Evolutionary conservation across 139 green algal genomes (phyloP), one percentile per base, ranked within the genome.

Genomic region (Chlamydomonas incerta): DNA sequence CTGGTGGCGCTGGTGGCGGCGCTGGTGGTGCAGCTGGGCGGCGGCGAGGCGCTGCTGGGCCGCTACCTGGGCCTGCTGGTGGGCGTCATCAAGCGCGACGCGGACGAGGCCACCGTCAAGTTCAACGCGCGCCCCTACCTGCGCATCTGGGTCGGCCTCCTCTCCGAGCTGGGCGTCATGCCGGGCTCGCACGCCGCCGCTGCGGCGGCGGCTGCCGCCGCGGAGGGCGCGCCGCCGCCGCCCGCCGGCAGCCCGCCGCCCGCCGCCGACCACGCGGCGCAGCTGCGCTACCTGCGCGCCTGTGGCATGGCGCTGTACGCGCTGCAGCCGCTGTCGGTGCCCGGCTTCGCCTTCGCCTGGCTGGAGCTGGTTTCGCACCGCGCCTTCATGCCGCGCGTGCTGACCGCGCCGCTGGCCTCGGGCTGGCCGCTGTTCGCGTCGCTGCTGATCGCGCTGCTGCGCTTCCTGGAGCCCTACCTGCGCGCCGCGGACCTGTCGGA

Each of bases 401-500:
- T 99, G 73, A 86, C 92, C 37, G 85, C 90, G 18, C 90, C 92
- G 29, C 80, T 87, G 41, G 82, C 82, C 1, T 70, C 33, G 34
- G 80, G 86, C 72, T 90, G 86, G 86, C 52, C 58, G 72, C 80
- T 90, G 72, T 90, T 79, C 41, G 86, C 88, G 82, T 81, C 77
- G 28, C 83, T 95, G 63, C 90, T 98, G 37, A 74, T 95, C 3
- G 91, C 90, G 31, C 90, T 97, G 74, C 95, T 99, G 79, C 91
- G 93, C 26, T 99, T 99, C 95, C 91, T 99, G 91, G 97, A 99
- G 94, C 98, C 98, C 29, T 97, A 98, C 88, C 91, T 99, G 82
- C 93, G 97, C 70, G 92, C 93, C 62, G 95, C 96, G 3, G 94
- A 98, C 80, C 93, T 99, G 37, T 69, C 71, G 3, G 93, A 96